Conservation (phyloP, 2,329 filamentous ascomycete species). For the Ceratocystis cubensis region DNA sequence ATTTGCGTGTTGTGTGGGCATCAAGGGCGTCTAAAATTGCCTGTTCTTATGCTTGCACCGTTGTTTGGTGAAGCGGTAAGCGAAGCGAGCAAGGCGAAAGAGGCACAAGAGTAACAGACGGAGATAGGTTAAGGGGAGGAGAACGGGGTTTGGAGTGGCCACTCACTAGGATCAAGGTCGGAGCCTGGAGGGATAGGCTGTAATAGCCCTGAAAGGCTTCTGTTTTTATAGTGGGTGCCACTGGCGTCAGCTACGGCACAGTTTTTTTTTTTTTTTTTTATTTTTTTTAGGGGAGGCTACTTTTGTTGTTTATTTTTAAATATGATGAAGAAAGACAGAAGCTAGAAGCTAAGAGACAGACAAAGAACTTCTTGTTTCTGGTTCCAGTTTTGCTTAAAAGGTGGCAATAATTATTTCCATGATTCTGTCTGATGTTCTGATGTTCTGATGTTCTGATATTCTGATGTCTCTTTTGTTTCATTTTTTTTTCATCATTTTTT, state of each 20-base stretch:
- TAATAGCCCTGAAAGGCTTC: background rate
- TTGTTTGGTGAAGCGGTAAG: background rate
- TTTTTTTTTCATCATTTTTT: no score
- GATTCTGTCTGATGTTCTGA: no score
- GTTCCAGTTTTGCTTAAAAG: no score
- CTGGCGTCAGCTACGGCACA: background rate
- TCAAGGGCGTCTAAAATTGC: background rate
- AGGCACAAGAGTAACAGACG: background rate
- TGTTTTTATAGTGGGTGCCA: background rate
- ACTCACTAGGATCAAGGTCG: background rate
- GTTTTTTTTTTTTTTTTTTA: slow-evolving; percentile 27
- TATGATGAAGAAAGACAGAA: no score
- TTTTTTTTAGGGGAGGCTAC: background rate
- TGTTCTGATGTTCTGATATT: no score
- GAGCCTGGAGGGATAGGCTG: background rate
- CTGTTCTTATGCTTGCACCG: background rate
- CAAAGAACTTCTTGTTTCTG: no score
- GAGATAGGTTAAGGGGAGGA: no score
- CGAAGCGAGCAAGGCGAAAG: background rate
- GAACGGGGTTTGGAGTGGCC: no score
- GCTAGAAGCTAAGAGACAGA: no score
- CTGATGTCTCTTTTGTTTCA: no score
- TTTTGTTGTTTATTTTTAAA: no score
- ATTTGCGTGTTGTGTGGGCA: background rate
- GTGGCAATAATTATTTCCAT: no score